Base-by-base conservation (phyloP, 1,139 yeast species). In the Pichia sp. region DNA sequence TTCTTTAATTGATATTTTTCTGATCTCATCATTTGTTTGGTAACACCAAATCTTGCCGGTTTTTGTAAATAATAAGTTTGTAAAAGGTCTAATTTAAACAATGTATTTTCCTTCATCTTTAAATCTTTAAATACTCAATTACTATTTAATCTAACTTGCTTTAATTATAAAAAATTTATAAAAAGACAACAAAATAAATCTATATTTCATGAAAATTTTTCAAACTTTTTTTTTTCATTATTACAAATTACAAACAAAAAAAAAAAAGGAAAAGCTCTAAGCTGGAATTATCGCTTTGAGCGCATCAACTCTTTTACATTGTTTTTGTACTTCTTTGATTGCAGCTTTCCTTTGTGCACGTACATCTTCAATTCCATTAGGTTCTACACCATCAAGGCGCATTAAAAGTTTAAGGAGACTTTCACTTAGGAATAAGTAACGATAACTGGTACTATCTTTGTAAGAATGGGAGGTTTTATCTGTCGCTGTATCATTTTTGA, bases 381-480 rank as follows among this genome's bases (percentile, higher is more conserved):
- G 72, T 46, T 83, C 87, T 35, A 84, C 69, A 3, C 74, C 80
- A 55, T 84, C 94, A 49, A 84, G 67, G 49, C 73, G 76, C 70
- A 84, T 70, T 54, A 82, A 63, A 53, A 82, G 73, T 58, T 83
- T 82, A 60, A 83, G 67, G 42, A 83, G 65, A 73, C 75, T 74
- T 59, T 84, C 94, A 52, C 78, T 82, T 58, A 71, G 78, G 58
- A 70, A 83, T 43, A 76, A 73, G 54, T 70, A 74, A 57, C 74
- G 73, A 59, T 76, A 82, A 39, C 70, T 67, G 1, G 46, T 47
- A 16, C 35, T 40, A 7, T 47, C 46, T 26, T 47, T 47, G 30
- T 44, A 47, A 4, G 39, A 34, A 20, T 4, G 8, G 12, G 6
- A 16, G 16, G 16, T 16, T 16, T 16, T 16, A 16, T 16, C 16